Evolutionary conservation across 495 filamentous ascomycete species (phyloP).

Genomic region (Penicillium maclennaniae): DNA sequence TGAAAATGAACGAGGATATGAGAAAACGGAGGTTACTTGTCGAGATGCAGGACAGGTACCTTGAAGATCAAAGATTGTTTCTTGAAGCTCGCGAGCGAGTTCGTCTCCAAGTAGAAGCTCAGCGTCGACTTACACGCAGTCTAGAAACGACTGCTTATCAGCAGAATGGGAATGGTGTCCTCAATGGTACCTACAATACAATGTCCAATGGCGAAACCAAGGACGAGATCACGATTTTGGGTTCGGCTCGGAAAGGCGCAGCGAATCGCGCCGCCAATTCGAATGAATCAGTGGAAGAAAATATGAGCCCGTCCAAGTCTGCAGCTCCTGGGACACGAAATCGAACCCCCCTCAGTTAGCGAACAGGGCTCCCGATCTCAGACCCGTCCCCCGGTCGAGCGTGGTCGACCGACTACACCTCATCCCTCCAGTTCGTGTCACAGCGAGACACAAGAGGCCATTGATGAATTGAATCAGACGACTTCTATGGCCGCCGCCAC

Average conservation of each 20-base stretch:
- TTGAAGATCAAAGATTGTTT: neutral
- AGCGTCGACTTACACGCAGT: no score
- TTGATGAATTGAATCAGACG: no score
- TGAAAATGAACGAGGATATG: neutral
- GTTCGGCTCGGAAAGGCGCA: neutral
- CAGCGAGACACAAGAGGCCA: no score
- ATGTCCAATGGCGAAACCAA: neutral
- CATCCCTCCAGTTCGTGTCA: no score
- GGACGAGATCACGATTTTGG: neutral
- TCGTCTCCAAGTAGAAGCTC: neutral
- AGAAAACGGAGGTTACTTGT: neutral
- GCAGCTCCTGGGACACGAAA: neutral
- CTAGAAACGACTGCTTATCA: no score
- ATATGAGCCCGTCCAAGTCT: neutral
- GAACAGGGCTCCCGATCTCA: no score
- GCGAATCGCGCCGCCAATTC: neutral
- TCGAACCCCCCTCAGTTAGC: neutral
- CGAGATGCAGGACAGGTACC: neutral
- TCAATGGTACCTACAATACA: no score
- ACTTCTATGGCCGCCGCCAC: no score
- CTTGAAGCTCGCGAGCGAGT: neutral
- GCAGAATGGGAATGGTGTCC: no score
- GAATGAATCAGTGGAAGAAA: neutral
- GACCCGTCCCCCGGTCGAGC: no score
- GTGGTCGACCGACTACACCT: no score